Percentiles rank a stretch among this genome's conserved stretches.
These are phyloP conservation scores for Setaria italica DNA, from an alignment of 202 grass and related monocot species.

Conservation along the genomic window DNA sequence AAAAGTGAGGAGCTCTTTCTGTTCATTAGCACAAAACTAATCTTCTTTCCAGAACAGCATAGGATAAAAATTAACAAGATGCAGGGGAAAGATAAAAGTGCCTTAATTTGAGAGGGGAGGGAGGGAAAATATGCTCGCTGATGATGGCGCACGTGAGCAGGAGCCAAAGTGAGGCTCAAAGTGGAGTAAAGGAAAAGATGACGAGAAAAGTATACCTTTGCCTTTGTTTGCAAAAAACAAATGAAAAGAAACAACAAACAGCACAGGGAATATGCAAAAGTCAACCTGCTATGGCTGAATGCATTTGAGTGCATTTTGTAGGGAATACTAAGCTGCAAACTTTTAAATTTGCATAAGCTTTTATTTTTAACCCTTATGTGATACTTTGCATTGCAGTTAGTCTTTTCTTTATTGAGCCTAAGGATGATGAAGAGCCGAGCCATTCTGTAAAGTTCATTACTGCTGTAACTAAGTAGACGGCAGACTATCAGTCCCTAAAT, in stretches of 20 bases:
- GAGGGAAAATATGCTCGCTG: not conserved
- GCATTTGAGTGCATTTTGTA: constrained; percentile 25
- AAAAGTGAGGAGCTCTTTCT: constrained; percentile 33
- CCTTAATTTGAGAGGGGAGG: constrained; percentile 1
- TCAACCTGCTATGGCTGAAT: constrained; percentile 15
- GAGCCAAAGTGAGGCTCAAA: constrained; percentile 34
- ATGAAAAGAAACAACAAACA: not conserved
- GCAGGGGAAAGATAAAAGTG: constrained; percentile 31
- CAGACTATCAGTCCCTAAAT: constrained; percentile 6
- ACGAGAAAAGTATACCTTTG: constrained; percentile 26
- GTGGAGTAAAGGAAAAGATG: constrained; percentile 37
- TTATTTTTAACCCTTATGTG: not conserved
- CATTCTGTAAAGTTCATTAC: not conserved
- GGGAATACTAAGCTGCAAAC: constrained; percentile 8
- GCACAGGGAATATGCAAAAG: constrained; percentile 20
- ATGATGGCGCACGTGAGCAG: constrained; percentile 36
- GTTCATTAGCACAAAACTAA: constrained; percentile 16
- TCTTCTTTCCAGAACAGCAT: constrained; percentile 38
- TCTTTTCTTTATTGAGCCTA: constrained; percentile 19
- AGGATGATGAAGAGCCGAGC: not conserved
- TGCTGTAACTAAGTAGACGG: not conserved
- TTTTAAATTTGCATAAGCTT: constrained; percentile 33
- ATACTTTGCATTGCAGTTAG: constrained; percentile 8
- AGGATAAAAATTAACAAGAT: constrained; percentile 1
- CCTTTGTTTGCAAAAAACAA: constrained; percentile 31